Evolutionary conservation across 768 basidiomycete genomes (phyloP).

Genomic region (Chalciporus pseudorubinellus): DNA sequence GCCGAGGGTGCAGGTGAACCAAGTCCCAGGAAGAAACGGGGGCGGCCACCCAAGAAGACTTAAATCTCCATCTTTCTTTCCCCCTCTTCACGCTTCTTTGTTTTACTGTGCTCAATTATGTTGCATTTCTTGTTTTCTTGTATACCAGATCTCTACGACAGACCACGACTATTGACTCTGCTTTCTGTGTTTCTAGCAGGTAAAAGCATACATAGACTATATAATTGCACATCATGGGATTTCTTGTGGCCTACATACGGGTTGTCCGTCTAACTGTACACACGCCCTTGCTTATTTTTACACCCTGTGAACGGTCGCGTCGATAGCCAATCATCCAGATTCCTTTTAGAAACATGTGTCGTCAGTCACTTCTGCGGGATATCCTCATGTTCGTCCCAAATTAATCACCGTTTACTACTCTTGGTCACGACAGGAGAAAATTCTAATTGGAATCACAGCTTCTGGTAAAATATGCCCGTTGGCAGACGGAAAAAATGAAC

Average conservation of each 20-base stretch:
- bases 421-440: constrained; percentile 18
- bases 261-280: constrained; percentile 13
- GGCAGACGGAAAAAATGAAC: constrained; percentile 26
- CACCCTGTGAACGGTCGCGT: constrained; percentile 29
- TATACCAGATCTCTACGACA: constrained; percentile 35
- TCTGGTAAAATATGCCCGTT: constrained; percentile 18
- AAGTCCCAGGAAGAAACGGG: constrained; percentile 64
- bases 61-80: constrained; percentile 13
- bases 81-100: constrained; percentile 12
- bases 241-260: constrained; percentile 18
- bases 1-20: constrained; percentile 47
- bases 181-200: constrained; percentile 35
- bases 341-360: constrained; percentile 26
- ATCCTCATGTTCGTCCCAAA: constrained; percentile 34
- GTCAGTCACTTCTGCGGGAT: constrained; percentile 24
- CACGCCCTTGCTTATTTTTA: constrained; percentile 32
- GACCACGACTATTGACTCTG: constrained; percentile 35
- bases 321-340: constrained; percentile 12
- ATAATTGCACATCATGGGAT: constrained; percentile 29
- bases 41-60: constrained; percentile 58
- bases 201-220: constrained; percentile 35
- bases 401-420: constrained; percentile 35
- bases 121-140: constrained; percentile 35
- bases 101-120: constrained; percentile 24
- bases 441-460: constrained; percentile 22